Evolutionary conservation across 352 stramenopile genomes (phyloP), one percentile per base, ranked within the genome.

Genomic region (Pythium graminicola): DNA sequence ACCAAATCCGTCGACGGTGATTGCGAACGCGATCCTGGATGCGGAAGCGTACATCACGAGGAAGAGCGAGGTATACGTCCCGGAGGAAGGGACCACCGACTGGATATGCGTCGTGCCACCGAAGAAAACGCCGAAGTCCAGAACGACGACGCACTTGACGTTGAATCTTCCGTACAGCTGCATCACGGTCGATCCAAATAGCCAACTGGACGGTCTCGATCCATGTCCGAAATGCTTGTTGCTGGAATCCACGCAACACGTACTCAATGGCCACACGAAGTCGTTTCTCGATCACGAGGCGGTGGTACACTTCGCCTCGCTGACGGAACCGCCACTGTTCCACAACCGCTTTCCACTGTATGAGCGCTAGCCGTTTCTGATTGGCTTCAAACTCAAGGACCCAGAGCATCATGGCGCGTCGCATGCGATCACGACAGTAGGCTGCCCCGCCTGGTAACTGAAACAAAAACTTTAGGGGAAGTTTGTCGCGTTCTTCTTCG

Each of bases 271-370:
- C 76, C 29, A 81, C 71, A 27, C 69, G 63, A 17, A 93, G 64
- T 0, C 76, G 70, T 50, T 74, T 85, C 44, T 77, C 68, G 35
- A 70, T 67, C 10, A 73, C 78, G 16, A 79, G 45, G 1, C 71
- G 76, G 28, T 86, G 79, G 50, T 91, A 90, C 31, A 67, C 73
- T 6, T 72, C 60, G 3, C 78, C 77, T 13, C 76, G 80, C 19
- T 76, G 63, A 8, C 60, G 54, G 52, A 77, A 90, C 13, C 72
- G 79, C 4, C 46, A 67, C 42, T 76, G 65, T 27, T 89, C 83
- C 2, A 90, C 74, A 6, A 86, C 35, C n/a, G 75, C 81, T 50
- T 90, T 90, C 83, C 81, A 93, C 63, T 93, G 83, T 39, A 86
- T 45, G 6, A 89, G 62, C 19, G 77, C 79, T 52, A 86, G 68